Evolutionary conservation across 352 stramenopile genomes (phyloP), one percentile per base, ranked within the genome.

Genomic region (Globisporangium takayamanum): DNA sequence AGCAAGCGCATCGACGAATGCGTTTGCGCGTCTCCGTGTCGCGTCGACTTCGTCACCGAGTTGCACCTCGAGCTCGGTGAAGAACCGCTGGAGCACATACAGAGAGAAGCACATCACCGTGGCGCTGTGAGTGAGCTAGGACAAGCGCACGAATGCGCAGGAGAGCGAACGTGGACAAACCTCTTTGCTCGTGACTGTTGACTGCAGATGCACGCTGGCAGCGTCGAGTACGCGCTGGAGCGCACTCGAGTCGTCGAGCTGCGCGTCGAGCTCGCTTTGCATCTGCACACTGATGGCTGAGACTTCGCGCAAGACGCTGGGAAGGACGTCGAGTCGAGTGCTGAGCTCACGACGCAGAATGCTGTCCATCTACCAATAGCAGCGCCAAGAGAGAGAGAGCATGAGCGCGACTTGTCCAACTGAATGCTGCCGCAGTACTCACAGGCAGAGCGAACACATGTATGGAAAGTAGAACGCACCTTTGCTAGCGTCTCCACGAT

Each of bases 1-100:
- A 0, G 52, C 49, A 11, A 80, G 55, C 0, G 62, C 22, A 25
- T 74, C 56, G 16, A 87, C 60, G 28, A 75, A 80, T 0, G 60
- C 33, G 42, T 87, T 81, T 2, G 68, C 76, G 30, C 57, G 26
- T 39, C 70, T 45, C 20, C 79, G 67, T 37, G 69, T 64, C 11
- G 37, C 57, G 30, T 78, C 71, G 20, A 70, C 60, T 30, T 69
- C 50, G 12, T 83, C 73, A 0, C 73, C 73, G 1, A 83, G 59
- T 22, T 59, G 61, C 14, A 83, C 71, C 48, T 83, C 73, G 6
- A 80, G 60, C 10, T 77, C 64, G 7, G 71, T 83, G 7, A 80
- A 59, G 60, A 71, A 50, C 16, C 62, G 65, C 71, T 82, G n/a
- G 1, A 55, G n/a, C 2, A 10, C 14, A 45, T 15, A 22, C 14